phyloP scores from a whole-genome alignment of 2,329 filamentous ascomycete species.

The Diaporthe velutina region DNA sequence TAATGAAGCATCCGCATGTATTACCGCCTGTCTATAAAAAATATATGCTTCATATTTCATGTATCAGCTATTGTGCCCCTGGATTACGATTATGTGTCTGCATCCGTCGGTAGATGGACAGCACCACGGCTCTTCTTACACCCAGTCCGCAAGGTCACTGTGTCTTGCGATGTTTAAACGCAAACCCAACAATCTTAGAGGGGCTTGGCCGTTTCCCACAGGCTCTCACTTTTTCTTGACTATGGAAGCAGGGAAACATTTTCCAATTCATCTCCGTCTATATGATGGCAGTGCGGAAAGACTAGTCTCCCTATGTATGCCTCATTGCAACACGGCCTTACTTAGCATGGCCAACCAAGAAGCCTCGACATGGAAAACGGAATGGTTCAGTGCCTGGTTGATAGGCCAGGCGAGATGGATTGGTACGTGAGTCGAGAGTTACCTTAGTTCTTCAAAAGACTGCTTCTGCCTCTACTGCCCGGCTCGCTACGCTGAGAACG shows the following conservation, averaged over 20 bases:
- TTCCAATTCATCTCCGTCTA: neutral
- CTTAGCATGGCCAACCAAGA: neutral
- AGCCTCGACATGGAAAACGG: neutral
- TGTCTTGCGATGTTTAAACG: neutral
- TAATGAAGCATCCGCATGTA: neutral
- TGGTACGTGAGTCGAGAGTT: neutral
- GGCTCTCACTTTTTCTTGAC: neutral
- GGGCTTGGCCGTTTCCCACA: neutral
- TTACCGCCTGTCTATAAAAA: too few relatives aligned
- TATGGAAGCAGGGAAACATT: neutral
- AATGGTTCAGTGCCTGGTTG: neutral
- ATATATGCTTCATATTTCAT: too few relatives aligned
- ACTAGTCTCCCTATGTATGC: neutral
- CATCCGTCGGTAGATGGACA: neutral
- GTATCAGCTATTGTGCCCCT: neutral
- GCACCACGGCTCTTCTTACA: too few relatives aligned
- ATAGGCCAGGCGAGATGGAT: neutral
- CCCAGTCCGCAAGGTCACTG: neutral
- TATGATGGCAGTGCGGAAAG: neutral
- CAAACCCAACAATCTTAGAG: neutral
- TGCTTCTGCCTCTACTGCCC: neutral
- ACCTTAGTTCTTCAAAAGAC: neutral
- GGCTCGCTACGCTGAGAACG: neutral
- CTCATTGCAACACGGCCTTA: neutral
- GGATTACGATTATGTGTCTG: neutral